Evolutionary conservation across 495 filamentous ascomycete genomes (phyloP).

Genomic region (Neurospora tetraspora): DNA sequence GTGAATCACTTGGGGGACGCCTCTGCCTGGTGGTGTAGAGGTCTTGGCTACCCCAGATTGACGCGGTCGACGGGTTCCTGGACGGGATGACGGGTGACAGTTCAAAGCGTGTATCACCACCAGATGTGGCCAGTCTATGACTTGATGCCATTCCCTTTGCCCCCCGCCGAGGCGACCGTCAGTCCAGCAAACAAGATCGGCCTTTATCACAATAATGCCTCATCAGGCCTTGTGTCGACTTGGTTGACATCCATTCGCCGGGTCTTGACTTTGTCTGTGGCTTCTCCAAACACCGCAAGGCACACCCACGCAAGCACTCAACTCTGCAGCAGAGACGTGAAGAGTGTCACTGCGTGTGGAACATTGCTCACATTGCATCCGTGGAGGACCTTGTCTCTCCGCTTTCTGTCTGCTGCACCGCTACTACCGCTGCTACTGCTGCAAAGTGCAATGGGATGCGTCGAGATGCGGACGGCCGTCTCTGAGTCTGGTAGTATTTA

Average conservation of each 20-base stretch:
- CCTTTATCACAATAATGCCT: background rate
- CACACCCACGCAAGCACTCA: background rate
- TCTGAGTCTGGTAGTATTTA: background rate
- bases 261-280: background rate
- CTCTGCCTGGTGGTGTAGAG: background rate
- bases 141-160: background rate
- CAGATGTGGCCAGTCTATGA: background rate
- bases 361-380: background rate
- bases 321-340: background rate
- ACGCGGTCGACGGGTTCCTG: background rate
- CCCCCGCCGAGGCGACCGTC: background rate
- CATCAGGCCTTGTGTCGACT: slow-evolving; percentile 8
- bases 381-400: background rate
- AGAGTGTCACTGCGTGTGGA: background rate
- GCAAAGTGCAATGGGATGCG: background rate
- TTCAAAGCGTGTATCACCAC: background rate
- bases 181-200: background rate
- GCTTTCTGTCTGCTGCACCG: background rate
- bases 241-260: slow-evolving; percentile 11
- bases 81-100: background rate
- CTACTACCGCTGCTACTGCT: background rate
- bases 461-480: background rate
- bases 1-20: background rate
- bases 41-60: background rate
- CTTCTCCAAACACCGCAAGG: background rate